These are phyloP conservation scores for Neofusicoccum parvum DNA, from an alignment of 2,329 filamentous ascomycete genomes.

Conservation along the genomic window DNA sequence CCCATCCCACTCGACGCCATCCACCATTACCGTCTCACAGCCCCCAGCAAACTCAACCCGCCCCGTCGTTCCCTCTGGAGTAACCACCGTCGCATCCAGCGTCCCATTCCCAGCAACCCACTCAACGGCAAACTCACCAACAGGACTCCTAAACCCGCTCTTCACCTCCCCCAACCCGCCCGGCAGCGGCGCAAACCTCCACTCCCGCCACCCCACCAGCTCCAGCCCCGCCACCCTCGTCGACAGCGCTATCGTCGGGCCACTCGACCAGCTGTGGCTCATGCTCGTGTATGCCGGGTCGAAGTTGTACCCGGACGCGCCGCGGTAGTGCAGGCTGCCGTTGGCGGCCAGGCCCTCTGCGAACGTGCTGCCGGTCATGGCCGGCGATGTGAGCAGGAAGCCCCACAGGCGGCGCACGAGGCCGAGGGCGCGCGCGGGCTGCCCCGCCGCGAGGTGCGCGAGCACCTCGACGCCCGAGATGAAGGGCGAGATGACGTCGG, in stretches of 20 bases:
- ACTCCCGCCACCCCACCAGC: constrained; percentile 45
- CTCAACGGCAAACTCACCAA: constrained; percentile 36
- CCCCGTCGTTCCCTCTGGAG: background rate
- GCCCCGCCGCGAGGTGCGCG: constrained; percentile 54
- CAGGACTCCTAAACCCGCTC: constrained; percentile 48
- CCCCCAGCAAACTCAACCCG: constrained; percentile 26
- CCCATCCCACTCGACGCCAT: background rate
- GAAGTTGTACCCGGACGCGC: constrained; percentile 34
- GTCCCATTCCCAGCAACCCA: constrained; percentile 21
- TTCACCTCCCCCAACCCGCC: constrained; percentile 47
- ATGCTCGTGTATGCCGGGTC: constrained; percentile 47
- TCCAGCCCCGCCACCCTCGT: constrained; percentile 49
- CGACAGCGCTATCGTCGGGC: constrained; percentile 35
- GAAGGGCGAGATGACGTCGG: constrained; percentile 62
- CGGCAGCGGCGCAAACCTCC: constrained; percentile 49
- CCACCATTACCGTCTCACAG: background rate
- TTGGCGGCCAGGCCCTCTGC: constrained; percentile 61
- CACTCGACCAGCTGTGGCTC: constrained; percentile 46
- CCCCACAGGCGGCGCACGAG: constrained; percentile 62
- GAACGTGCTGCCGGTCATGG: constrained; percentile 60
- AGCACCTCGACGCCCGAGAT: constrained; percentile 62
- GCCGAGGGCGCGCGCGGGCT: constrained; percentile 55
- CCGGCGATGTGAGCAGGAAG: constrained; percentile 61
- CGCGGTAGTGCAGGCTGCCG: constrained; percentile 52
- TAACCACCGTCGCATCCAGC: background rate